Percentiles rank a stretch among this genome's conserved stretches.
Evolutionary conservation across 257 asterid species (phyloP).

Genomic region (Salvia rosmarinus): DNA sequence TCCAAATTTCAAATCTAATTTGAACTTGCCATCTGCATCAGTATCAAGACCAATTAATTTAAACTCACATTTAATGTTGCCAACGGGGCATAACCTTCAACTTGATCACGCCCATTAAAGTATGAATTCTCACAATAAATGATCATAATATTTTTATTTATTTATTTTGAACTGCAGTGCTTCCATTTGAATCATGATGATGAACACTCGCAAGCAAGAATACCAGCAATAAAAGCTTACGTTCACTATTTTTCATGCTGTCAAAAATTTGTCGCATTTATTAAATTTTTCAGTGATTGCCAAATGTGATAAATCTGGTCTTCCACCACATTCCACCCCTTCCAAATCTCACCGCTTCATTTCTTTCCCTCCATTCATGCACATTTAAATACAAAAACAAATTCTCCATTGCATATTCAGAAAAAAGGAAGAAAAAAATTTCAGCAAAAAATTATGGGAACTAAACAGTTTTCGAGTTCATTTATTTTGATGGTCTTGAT

Average conservation of each 20-base stretch:
- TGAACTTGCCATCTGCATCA: conserved; percentile 7
- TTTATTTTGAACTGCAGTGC: not conserved
- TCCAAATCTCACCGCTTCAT: conserved; percentile 30
- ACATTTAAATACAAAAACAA: not conserved
- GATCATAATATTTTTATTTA: not conserved
- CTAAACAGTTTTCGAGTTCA: conserved; percentile 45
- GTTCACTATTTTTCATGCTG: not conserved
- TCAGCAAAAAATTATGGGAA: conserved; percentile 52
- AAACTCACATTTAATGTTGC: not conserved
- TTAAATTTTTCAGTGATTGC: conserved; percentile 1
- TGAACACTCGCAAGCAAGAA: not conserved
- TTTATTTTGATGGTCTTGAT: conserved; percentile 45
- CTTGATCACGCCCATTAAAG: not conserved
- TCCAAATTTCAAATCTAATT: not conserved
- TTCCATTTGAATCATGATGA: not conserved
- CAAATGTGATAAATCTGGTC: conserved; percentile 19
- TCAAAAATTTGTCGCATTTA: conserved; percentile 3
- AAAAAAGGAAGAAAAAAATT: no score
- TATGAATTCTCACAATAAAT: not conserved
- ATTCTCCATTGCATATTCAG: not conserved
- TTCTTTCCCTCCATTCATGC: conserved; percentile 14
- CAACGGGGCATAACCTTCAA: not conserved
- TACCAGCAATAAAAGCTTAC: not conserved
- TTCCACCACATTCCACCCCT: conserved; percentile 27
- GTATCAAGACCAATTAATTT: not conserved